Conservation (phyloP, 176 grass and related monocot species). For the Triticum aestivum region IWGSC_CS_RefSeq_v2.1 NC_057798.1:179209039-179209538, state of each 20-base stretch:
- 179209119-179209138: background rate
- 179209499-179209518: no score
- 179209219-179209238: constrained; percentile 11
- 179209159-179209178: background rate
- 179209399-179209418: no score
- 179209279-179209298: background rate
- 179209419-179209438: background rate
- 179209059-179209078: background rate
- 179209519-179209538: background rate
- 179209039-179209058: background rate
- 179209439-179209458: background rate
- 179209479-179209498: background rate
- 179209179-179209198: background rate
- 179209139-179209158: background rate
- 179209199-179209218: background rate
- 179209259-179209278: background rate
- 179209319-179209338: background rate
- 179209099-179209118: background rate
- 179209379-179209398: no score
- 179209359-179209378: background rate
- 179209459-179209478: background rate
- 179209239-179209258: background rate
- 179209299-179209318: background rate
- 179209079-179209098: background rate
- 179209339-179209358: background rate